Percentiles rank a stretch among this genome's conserved stretches.
phyloP scores from a whole-genome alignment of 2,329 filamentous ascomycete genomes.

The Apiospora rasikravindrae region DNA sequence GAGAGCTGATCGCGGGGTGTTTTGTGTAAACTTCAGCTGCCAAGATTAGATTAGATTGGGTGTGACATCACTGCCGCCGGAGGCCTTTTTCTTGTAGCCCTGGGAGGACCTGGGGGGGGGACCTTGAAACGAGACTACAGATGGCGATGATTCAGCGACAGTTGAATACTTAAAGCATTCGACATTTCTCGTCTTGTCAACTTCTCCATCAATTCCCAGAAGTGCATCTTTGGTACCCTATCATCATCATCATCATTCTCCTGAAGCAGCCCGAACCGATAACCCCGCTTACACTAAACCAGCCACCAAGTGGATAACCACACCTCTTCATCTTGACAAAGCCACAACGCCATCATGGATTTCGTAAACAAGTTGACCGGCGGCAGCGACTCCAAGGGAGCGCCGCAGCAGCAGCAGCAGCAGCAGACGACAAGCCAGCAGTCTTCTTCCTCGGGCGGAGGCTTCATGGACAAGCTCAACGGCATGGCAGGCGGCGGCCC shows the following conservation, averaged over 20 bases:
- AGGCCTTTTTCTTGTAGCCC: too few relatives aligned
- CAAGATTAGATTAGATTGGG: neutral
- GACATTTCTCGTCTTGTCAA: neutral
- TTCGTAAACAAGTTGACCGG: slow-evolving; percentile 58
- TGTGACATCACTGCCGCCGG: neutral
- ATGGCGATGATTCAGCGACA: neutral
- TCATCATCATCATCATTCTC: neutral
- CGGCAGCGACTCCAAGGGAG: slow-evolving; percentile 40
- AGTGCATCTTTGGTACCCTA: neutral
- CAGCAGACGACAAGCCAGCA: slow-evolving; percentile 47
- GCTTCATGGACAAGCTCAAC: slow-evolving; percentile 75
- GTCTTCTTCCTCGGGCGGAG: slow-evolving; percentile 50
- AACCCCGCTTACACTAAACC: neutral
- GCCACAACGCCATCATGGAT: slow-evolving; percentile 50
- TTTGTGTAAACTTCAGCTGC: neutral
- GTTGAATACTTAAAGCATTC: neutral
- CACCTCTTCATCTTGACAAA: neutral
- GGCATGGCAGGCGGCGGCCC: slow-evolving; percentile 72
- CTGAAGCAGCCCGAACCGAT: neutral
- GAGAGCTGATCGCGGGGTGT: slow-evolving; percentile 1
- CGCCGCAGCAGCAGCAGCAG: slow-evolving; percentile 35
- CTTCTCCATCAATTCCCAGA: neutral
- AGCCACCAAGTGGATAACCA: slow-evolving; percentile 1
- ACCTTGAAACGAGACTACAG: neutral
- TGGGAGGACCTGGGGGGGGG: too few relatives aligned